Base-by-base conservation (phyloP, 495 filamentous ascomycete species). In the Melanomma pulvis-pyrius region DNA sequence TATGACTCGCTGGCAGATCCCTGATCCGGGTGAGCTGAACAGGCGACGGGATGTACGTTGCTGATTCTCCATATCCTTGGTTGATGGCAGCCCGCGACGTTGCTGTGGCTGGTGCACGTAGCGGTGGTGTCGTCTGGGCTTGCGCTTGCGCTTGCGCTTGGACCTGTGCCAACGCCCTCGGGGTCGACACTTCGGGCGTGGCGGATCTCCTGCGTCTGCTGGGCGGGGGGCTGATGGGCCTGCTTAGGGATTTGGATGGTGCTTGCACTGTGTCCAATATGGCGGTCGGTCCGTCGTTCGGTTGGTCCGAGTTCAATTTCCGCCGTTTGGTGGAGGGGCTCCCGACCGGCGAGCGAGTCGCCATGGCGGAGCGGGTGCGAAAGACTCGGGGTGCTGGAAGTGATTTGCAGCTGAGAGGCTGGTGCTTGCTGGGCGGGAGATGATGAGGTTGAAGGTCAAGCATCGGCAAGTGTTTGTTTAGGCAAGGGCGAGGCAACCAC, bases 21-120 rank as follows among this genome's bases (percentile, higher is more conserved):
- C 77, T 78, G 59, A 96, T 89, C 12, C 79, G 81, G 0, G 89
- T 94, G 19, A 97, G 84, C 30, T 88, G 85, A 47, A 96, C 81
- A 0, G 92, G 92, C 1, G 92, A 96, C 1, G 77, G 63, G 1
- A 69, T n/a, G 21, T 30, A 66, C 19, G 22, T 51, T 17, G 48
- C 46, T 1, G 19, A 56, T 32, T 34, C 54, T 26, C 15, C 30
- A 15, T 56, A n/a, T n/a, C n/a, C n/a, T n/a, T n/a, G n/a, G n/a
- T n/a, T n/a, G n/a, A n/a, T n/a, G n/a, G n/a, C n/a, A n/a, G n/a
- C n/a, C n/a, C n/a, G n/a, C n/a, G n/a, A n/a, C n/a, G n/a, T n/a
- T n/a, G n/a, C n/a, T n/a, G n/a, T 44, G 9, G 8, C 8, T 6
- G 17, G 2, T 7, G 9, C 39, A 15, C 3, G 39, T 6, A 11